These are phyloP conservation scores for Teratosphaeria epicoccoides DNA, from an alignment of 2,329 filamentous ascomycete species.

Conservation along the genomic window DNA sequence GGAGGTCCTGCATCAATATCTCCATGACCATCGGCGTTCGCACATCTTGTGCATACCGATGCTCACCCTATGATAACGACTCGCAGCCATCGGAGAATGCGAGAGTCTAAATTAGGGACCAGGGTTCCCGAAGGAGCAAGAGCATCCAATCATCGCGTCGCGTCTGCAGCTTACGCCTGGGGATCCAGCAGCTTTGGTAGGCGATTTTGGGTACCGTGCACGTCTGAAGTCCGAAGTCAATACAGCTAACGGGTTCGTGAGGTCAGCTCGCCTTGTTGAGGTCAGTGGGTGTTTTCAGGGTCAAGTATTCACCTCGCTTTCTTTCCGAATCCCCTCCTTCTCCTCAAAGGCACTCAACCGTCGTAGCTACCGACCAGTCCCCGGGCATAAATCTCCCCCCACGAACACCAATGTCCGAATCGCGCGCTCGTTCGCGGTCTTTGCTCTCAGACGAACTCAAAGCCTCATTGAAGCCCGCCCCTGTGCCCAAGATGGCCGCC, in stretches of 20 bases:
- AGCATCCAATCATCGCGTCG: neutral
- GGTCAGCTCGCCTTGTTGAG: neutral
- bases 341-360: too few relatives aligned
- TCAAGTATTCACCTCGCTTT: neutral
- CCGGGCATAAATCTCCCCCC: neutral
- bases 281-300: neutral
- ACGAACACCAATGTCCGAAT: conserved; percentile 6
- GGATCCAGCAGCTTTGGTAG: neutral
- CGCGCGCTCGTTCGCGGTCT: conserved; percentile 7
- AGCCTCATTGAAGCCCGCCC: conserved; percentile 7
- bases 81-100: neutral
- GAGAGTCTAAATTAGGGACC: neutral
- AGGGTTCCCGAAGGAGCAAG: neutral
- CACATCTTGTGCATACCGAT: neutral
- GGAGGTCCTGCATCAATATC: too few relatives aligned
- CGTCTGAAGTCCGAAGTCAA: neutral
- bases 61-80: neutral
- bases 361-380: too few relatives aligned
- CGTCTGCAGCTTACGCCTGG: neutral
- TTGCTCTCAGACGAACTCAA: conserved; percentile 10
- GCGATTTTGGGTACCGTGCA: neutral
- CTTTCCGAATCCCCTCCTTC: neutral
- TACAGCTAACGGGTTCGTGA: neutral
- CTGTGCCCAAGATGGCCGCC: conserved; percentile 4
- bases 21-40: neutral